These are phyloP conservation scores for Dunaliella salina DNA, from an alignment of 163 green algal species.

Conservation along the genomic window DNA sequence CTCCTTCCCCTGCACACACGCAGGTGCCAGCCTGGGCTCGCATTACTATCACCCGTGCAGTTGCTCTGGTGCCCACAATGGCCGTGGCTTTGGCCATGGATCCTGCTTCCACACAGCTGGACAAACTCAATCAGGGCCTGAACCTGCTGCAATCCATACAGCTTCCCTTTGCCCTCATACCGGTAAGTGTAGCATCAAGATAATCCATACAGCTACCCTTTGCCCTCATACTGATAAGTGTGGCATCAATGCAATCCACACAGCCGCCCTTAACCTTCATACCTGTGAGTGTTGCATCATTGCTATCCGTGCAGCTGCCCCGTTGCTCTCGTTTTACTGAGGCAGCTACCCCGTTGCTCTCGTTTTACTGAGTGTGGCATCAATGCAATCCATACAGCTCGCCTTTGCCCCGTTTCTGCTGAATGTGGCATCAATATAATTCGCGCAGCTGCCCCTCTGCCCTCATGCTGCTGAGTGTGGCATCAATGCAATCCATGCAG, in stretches of 20 bases:
- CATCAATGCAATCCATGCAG: slow-evolving; percentile 59
- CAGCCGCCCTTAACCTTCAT: slow-evolving; percentile 85
- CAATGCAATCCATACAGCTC: slow-evolving; percentile 78
- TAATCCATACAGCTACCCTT: slow-evolving; percentile 83
- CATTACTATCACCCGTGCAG: slow-evolving; percentile 62
- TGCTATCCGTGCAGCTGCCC: slow-evolving; percentile 79
- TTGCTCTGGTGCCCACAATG: slow-evolving; percentile 76
- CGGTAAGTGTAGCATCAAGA: slow-evolving; percentile 48
- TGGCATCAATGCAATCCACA: slow-evolving; percentile 63
- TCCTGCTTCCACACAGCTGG: slow-evolving; percentile 45
- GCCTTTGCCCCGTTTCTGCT: slow-evolving; percentile 81
- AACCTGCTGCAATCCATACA: slow-evolving; percentile 80
- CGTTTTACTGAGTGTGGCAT: slow-evolving; percentile 65
- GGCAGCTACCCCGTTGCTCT: slow-evolving; percentile 83
- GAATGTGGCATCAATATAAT: slow-evolving; percentile 59
- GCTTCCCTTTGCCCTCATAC: slow-evolving; percentile 85
- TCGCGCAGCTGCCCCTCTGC: slow-evolving; percentile 83
- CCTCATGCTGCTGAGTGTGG: slow-evolving; percentile 60
- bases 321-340: slow-evolving; percentile 73
- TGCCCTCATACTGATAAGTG: slow-evolving; percentile 68
- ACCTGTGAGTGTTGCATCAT: slow-evolving; percentile 58
- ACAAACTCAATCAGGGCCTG: slow-evolving; percentile 69
- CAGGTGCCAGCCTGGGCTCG: slow-evolving; percentile 39
- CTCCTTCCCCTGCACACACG: background rate
- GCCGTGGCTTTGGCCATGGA: slow-evolving; percentile 54